phyloP scores from a whole-genome alignment of 2,329 filamentous ascomycete species.

The Chaetomium strumarium region DNA sequence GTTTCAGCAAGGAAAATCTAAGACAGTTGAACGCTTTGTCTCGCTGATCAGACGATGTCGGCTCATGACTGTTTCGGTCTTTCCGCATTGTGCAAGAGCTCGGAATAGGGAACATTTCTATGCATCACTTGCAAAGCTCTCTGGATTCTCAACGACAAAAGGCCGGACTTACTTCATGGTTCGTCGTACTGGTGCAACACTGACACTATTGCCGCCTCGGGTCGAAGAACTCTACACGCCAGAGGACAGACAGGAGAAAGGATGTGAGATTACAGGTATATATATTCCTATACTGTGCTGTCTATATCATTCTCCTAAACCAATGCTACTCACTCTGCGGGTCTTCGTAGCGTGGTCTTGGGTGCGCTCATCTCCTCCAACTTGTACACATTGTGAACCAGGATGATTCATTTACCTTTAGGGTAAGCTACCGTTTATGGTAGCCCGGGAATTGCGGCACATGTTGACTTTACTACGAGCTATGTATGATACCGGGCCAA shows the following conservation, averaged over 20 bases:
- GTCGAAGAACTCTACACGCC: too few species aligned
- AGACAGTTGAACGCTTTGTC: neutral
- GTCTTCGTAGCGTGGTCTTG: too few species aligned
- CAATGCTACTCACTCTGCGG: too few species aligned
- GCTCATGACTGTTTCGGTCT: neutral
- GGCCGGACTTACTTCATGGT: neutral
- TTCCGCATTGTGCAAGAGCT: neutral
- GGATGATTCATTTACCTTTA: too few species aligned
- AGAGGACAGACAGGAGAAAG: too few species aligned
- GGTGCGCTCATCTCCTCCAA: too few species aligned
- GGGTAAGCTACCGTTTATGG: too few species aligned
- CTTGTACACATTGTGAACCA: too few species aligned
- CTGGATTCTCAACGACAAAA: neutral
- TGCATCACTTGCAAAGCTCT: neutral
- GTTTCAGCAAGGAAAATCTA: neutral
- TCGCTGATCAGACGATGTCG: neutral
- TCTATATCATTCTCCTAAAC: too few species aligned
- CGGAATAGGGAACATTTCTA: neutral
- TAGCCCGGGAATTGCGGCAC: neutral
- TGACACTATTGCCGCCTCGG: too few species aligned
- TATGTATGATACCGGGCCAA: neutral
- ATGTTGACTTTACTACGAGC: neutral
- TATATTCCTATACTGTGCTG: neutral
- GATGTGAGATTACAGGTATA: too few species aligned
- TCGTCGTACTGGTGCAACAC: neutral